Evolutionary conservation across 805 yeast species (phyloP).

Genomic region (Nakazawaea molendinolei): DNA sequence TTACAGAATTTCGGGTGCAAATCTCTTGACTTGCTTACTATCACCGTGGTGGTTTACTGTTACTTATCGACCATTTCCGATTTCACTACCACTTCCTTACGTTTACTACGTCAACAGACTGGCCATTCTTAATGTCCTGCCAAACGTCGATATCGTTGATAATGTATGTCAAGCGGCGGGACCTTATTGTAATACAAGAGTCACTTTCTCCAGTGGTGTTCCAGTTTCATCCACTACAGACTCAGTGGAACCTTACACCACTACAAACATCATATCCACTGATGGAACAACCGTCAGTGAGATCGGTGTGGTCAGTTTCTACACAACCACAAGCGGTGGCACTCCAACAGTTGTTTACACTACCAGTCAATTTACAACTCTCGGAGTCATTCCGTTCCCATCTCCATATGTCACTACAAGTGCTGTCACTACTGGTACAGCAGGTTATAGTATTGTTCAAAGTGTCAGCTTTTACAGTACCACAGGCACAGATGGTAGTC

Average conservation of each 20-base stretch:
- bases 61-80: not conserved
- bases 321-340: not conserved
- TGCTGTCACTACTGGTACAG: not conserved
- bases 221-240: not conserved
- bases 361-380: not conserved
- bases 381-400: too few species aligned
- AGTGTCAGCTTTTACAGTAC: not conserved
- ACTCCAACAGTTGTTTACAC: not conserved
- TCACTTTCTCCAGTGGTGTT: not conserved
- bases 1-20: not conserved
- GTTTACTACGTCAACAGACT: conserved; percentile 1
- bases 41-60: conserved; percentile 3
- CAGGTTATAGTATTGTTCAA: not conserved
- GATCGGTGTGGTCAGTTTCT: not conserved
- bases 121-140: not conserved
- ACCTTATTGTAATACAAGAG: not conserved
- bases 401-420: not conserved
- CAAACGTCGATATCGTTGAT: not conserved
- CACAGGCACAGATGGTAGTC: not conserved
- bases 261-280: not conserved
- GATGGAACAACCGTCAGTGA: not conserved
- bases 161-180: conserved; percentile 1
- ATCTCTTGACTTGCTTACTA: conserved; percentile 2
- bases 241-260: not conserved
- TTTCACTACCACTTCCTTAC: not conserved